Evolutionary conservation across 2,329 filamentous ascomycete genomes (phyloP), one percentile per base, ranked within the genome.

Genomic region (Penicillium rolfsii): DNA sequence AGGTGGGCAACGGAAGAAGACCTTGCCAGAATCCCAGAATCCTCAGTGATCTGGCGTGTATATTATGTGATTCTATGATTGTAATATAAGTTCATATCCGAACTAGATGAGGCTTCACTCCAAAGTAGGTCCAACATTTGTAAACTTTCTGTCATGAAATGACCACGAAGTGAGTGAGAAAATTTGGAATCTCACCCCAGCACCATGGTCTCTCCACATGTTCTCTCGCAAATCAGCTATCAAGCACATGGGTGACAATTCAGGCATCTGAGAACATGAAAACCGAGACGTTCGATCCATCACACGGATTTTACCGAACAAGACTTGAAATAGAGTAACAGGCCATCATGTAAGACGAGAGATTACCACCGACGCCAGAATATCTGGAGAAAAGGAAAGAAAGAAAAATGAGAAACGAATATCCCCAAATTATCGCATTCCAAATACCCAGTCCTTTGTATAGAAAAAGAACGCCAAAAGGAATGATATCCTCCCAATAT

Each of bases 1-100:
- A 30, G 28, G 26, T 19, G 38, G 36, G 11, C 24, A 22, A 41
- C 7, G 3, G 19, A 12, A 16, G 28, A 26, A 33, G 14, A 16
- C 36, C 11, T 53, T 33, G 26, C 26, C 38, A 8, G 40, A 54
- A 24, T 30, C 52, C 24, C 49, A 38, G 26, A 46, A 35, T 24
- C 46, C 2, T 9, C 16, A 43, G 8, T 45, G 48, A 58, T 45
- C 35, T 33, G 16, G 36, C 16, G 26, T 52, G 40, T 52, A 58
- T 52, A 52, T 58, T 24, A 58, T 45, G 36, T 45, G 38, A 38
- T 36, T 52, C 46, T 52, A 52, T 41, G 49, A 45, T 45, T 46
- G 40, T 58, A 52, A 57, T 55, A 49, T 40, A 52, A 43, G 59
- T 28, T 22, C 26, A 54, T 54, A 54, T 54, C 52, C 52, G 22